Evolutionary conservation across 371 early-diverging fungal genomes (phyloP).

Genomic region (Circinella minor): DNA sequence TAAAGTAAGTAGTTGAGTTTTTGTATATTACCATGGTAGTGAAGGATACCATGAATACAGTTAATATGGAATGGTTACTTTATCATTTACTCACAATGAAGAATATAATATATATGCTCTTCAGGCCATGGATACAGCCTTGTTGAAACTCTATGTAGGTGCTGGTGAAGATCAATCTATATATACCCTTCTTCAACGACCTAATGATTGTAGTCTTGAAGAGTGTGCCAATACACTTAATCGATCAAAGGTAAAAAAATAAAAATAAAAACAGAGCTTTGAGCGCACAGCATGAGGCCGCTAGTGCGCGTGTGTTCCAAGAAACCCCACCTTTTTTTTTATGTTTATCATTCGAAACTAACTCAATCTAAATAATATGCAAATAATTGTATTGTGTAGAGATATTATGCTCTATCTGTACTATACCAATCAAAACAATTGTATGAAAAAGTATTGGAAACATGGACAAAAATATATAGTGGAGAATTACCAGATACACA

Average conservation of each 20-base stretch:
- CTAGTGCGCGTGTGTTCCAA: no score
- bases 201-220: conserved; percentile 60
- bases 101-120: neutral
- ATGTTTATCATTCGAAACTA: no score
- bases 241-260: conserved; percentile 44
- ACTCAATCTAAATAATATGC: no score
- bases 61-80: no score
- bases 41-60: no score
- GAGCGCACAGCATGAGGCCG: no score
- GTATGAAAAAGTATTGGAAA: conserved; percentile 59
- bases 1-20: conserved; percentile 22
- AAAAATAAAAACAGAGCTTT: no score
- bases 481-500: conserved; percentile 58
- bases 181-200: conserved; percentile 49
- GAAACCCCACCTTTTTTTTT: no score
- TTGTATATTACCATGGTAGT: no score
- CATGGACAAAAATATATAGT: conserved; percentile 65
- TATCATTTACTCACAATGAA: no score
- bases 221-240: conserved; percentile 52
- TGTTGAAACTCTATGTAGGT: conserved; percentile 66
- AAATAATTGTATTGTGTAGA: conserved; percentile 23
- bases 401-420: conserved; percentile 68
- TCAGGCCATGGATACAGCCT: conserved; percentile 70
- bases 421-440: conserved; percentile 62
- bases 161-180: conserved; percentile 44